Evolutionary conservation across 1,284 basidiomycete genomes (phyloP).

Genomic region (Puccinia coronata): DNA sequence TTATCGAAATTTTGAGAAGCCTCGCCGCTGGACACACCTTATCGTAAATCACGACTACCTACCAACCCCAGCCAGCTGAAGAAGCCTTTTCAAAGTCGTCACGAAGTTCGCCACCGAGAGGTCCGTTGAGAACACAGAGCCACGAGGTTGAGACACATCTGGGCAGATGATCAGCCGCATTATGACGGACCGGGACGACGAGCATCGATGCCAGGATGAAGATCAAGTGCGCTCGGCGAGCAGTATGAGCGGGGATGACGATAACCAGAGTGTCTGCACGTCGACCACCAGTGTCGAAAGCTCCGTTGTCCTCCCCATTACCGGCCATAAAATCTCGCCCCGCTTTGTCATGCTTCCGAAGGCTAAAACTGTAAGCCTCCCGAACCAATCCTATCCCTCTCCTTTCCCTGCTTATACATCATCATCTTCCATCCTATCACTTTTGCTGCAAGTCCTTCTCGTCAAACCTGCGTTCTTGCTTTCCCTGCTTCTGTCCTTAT

Average conservation of each 20-base stretch:
- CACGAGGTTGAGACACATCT: no score
- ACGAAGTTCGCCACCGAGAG: no score
- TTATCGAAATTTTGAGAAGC: no score
- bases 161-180: neutral
- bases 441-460: no score
- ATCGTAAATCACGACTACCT: no score
- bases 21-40: no score
- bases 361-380: constrained; percentile 27
- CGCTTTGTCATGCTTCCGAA: constrained; percentile 31
- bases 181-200: neutral
- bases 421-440: no score
- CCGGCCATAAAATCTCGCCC: constrained; percentile 38
- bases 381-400: neutral
- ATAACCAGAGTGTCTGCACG: constrained; percentile 16
- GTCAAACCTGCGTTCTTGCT: neutral
- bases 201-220: neutral
- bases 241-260: constrained; percentile 24
- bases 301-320: constrained; percentile 11
- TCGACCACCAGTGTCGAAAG: constrained; percentile 7
- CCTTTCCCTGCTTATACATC: neutral
- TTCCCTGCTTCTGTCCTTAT: neutral
- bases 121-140: no score
- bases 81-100: no score
- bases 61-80: no score
- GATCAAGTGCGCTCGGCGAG: constrained; percentile 11